Percentiles rank a stretch among this genome's conserved stretches.
These are phyloP conservation scores for Potentilla sterilis DNA, from an alignment of 306 rosid species.

Conservation along the genomic window DNA sequence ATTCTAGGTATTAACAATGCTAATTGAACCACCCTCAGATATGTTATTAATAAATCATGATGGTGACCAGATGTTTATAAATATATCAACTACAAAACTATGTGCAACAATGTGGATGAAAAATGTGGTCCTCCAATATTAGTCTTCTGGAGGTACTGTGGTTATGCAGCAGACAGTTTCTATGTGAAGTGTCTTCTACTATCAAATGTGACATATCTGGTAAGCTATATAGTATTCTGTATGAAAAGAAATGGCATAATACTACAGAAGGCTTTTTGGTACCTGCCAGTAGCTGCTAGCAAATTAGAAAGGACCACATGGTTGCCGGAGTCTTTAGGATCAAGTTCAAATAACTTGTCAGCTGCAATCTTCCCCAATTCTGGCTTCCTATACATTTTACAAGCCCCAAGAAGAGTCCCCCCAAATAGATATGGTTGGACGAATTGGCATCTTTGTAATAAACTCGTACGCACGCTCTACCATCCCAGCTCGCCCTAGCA, in stretches of 20 bases:
- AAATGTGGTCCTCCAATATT: background rate
- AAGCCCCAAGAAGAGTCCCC: conserved; percentile 87
- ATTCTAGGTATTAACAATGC: background rate
- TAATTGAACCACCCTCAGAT: background rate
- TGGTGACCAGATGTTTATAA: background rate
- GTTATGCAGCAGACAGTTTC: background rate
- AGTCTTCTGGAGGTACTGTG: background rate
- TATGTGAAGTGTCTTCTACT: background rate
- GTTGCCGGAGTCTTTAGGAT: conserved; percentile 87
- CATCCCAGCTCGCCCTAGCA: conserved; percentile 77
- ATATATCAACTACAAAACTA: background rate
- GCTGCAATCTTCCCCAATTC: conserved; percentile 77
- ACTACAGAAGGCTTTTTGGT: background rate
- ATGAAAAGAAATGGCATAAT: background rate
- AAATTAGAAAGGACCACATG: conserved; percentile 81
- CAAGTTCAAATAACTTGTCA: conserved; percentile 69
- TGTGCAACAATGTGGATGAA: background rate
- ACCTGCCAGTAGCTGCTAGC: conserved; percentile 85
- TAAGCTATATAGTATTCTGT: background rate
- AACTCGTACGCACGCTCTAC: conserved; percentile 81
- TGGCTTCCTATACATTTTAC: conserved; percentile 67
- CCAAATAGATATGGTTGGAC: conserved; percentile 74
- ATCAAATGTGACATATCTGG: background rate
- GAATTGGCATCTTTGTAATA: conserved; percentile 60
- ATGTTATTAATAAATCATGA: background rate